A percentile compares a stretch with the other conserved stretches of the same genome.
Evolutionary conservation across 2,329 filamentous ascomycete genomes (phyloP).

Genomic region (Cordyceps javanica): DNA sequence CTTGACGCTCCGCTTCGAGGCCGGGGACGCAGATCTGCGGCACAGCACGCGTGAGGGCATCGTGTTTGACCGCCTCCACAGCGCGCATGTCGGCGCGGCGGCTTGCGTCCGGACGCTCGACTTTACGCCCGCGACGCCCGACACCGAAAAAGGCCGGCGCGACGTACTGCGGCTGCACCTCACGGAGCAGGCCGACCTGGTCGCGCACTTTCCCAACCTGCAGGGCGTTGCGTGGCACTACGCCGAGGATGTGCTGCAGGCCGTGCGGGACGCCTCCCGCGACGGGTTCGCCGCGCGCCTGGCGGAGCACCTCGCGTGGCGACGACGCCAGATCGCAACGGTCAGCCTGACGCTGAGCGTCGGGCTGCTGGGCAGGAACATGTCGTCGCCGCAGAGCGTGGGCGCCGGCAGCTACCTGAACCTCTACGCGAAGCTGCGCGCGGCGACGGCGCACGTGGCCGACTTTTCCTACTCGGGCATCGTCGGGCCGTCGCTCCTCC

Average conservation of each 20-base stretch:
- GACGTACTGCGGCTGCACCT: slow-evolving; percentile 2
- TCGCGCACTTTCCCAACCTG: background rate
- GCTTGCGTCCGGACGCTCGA: background rate
- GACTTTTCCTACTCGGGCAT: background rate
- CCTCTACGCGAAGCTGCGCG: background rate
- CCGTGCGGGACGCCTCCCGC: background rate
- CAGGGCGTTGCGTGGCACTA: background rate
- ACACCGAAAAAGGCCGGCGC: background rate
- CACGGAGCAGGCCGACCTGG: background rate
- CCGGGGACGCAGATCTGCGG: background rate
- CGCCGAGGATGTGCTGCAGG: background rate
- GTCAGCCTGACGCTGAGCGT: background rate
- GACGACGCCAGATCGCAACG: background rate
- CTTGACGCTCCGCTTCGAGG: background rate
- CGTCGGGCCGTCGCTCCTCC: background rate
- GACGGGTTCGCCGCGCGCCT: background rate
- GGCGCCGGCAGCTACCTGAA: background rate
- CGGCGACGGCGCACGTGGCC: background rate
- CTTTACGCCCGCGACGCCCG: background rate
- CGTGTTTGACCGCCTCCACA: background rate
- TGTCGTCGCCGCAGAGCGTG: background rate
- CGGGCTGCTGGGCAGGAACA: background rate
- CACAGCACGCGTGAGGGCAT: background rate
- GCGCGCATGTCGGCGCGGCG: background rate
- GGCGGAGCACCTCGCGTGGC: background rate